Base-by-base conservation (phyloP, 2,329 filamentous ascomycete genomes). In the Aspergillus glaucus region DNA sequence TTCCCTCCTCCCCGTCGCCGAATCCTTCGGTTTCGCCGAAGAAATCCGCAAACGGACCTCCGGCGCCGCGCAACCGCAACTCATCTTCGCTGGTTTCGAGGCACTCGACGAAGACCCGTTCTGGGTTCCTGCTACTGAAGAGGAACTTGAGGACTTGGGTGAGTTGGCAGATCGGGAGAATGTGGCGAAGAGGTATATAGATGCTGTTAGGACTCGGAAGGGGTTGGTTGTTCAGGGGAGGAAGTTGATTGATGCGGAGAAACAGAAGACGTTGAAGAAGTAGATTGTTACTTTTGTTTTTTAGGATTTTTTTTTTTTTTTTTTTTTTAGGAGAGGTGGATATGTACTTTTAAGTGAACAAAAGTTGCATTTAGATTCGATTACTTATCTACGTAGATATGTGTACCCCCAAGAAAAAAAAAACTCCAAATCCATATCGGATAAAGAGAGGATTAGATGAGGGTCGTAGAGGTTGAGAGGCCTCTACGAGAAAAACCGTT, bases 81-180 rank as follows among this genome's bases (percentile, higher is more conserved):
- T 98, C 34, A 86, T 95, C 52, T 98, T 97, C 65, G 82, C 88
- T 6, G 93, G 93, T 1, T 98, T 91, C 64, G 89, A 96, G 69
- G 81, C 95, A 58, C 76, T 97, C 2, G 90, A 97, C 66, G 86
- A 96, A 71, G 93, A 98, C 74, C 93, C 93, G 0, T 95, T 94
- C 74, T 98, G 93, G 93, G 90, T 95, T 43, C 93, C 93, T 1
- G 90, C 89, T 56, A 97, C 92, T 0, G 93, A 97, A 65, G 93
- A 97, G 66, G 89, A 98, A 63, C 72, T 98, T 45, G 93, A 98
- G 76, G 93, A 98, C 75, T 73, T 98, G 52, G 93, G 93, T 22
- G 92, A 97, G 75, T 75, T 92, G 65, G 93, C 88, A 3, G 93
- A 98, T 72, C 81, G 82, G 63, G 93, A 97, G 77, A 97, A 96